Percentiles rank a stretch among this genome's conserved stretches.
phyloP scores from a whole-genome alignment of 1,284 basidiomycete species.

The Coriolopsis trogii region DNA sequence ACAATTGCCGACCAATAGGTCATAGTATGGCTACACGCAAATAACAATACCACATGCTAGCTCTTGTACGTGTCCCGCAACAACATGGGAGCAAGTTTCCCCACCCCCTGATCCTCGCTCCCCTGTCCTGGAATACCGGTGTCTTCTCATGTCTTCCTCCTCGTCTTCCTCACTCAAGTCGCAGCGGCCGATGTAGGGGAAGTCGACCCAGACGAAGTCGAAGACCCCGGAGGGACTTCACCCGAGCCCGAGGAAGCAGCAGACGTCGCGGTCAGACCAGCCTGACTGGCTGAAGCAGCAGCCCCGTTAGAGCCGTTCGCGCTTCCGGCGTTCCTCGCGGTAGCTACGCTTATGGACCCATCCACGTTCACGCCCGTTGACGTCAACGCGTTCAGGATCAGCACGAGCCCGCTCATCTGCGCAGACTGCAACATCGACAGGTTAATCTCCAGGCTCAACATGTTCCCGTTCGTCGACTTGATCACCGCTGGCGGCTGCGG shows the following conservation, averaged over 20 bases:
- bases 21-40: constrained; percentile 17
- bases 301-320: constrained; percentile 4
- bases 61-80: constrained; percentile 17
- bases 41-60: not conserved
- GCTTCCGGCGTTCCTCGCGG: not conserved
- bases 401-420: constrained; percentile 73
- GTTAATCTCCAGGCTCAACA: constrained; percentile 76
- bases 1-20: no score
- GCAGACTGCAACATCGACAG: constrained; percentile 65
- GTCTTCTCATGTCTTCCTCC: constrained; percentile 1
- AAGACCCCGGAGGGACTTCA: no score
- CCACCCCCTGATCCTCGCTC: constrained; percentile 16
- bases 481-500: constrained; percentile 70
- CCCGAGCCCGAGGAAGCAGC: no score
- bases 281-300: not conserved
- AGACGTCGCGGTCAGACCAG: constrained; percentile 8
- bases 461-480: constrained; percentile 65
- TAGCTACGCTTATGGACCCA: constrained; percentile 4
- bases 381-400: constrained; percentile 68
- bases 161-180: not conserved
- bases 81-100: no score
- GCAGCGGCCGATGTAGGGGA: not conserved
- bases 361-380: constrained; percentile 31
- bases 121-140: constrained; percentile 1
- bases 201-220: constrained; percentile 5